Evolutionary conservation across 352 stramenopile genomes (phyloP).

Genomic region (Pythium vanterpoolii): DNA sequence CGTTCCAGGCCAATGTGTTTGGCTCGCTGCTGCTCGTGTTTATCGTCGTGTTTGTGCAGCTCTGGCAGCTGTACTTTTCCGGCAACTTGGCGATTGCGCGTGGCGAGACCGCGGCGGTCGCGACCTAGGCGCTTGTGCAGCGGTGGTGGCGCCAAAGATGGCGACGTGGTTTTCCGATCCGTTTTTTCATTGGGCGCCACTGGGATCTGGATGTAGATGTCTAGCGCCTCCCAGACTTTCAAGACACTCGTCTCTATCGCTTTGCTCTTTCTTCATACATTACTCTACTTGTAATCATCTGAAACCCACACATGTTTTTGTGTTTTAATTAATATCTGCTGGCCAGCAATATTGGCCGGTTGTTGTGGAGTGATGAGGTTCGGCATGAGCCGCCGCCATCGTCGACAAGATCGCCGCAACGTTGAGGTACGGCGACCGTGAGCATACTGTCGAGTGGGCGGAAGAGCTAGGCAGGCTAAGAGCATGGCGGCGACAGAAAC

Average conservation of each 20-base stretch:
- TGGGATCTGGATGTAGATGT: conserved; percentile 18
- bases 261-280: conserved; percentile 21
- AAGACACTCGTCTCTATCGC: conserved; percentile 1
- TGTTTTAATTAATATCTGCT: too few relatives aligned
- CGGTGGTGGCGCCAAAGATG: not conserved
- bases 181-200: not conserved
- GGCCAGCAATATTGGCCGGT: too few relatives aligned
- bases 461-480: too few relatives aligned
- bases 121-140: not conserved
- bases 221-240: conserved; percentile 2
- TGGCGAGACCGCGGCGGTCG: conserved; percentile 26
- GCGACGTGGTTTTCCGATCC: not conserved
- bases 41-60: conserved; percentile 85
- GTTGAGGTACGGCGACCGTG: too few relatives aligned
- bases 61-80: conserved; percentile 85
- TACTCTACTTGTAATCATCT: conserved; percentile 25
- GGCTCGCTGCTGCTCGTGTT: conserved; percentile 79
- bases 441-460: too few relatives aligned
- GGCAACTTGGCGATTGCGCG: conserved; percentile 65
- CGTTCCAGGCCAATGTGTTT: conserved; percentile 83
- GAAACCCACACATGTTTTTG: too few relatives aligned
- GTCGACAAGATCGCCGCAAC: too few relatives aligned
- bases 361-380: too few relatives aligned
- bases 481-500: too few relatives aligned
- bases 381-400: too few relatives aligned